Percentiles rank a stretch among this genome's conserved stretches.
Evolutionary conservation across 164 flowering plant genomes (phyloP).

Genomic region (Protea cynaroides): DNA sequence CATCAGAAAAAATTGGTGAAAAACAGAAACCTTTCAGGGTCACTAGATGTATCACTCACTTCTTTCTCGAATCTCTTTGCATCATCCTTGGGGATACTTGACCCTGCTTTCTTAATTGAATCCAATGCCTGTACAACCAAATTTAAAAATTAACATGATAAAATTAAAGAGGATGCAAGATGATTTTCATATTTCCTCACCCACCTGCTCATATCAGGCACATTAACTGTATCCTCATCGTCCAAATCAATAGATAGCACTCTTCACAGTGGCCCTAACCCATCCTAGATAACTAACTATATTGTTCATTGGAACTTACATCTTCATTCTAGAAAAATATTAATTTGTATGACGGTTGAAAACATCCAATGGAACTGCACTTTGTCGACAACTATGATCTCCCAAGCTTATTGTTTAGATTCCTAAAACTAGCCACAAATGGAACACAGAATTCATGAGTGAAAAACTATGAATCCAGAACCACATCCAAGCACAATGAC

Average conservation of each 20-base stretch:
- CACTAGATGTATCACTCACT: conserved; percentile 32
- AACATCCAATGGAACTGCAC: background rate
- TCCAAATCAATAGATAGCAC: background rate
- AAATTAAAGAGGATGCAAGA: background rate
- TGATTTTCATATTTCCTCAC: background rate
- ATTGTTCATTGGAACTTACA: background rate
- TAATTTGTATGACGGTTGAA: background rate
- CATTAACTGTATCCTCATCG: background rate
- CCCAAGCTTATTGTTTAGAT: background rate
- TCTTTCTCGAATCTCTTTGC: conserved; percentile 81
- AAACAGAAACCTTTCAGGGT: conserved; percentile 1
- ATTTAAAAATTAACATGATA: background rate
- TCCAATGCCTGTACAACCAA: conserved; percentile 64
- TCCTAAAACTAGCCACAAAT: background rate
- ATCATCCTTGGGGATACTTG: conserved; percentile 63
- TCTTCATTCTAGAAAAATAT: background rate
- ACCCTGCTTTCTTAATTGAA: conserved; percentile 64
- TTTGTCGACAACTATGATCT: background rate
- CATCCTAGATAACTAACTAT: background rate
- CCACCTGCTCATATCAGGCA: background rate
- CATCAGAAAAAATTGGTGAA: conserved; percentile 1
- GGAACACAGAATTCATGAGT: background rate
- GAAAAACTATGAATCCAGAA: too few species aligned
- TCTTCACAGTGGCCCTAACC: background rate
- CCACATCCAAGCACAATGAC: too few species aligned